These are phyloP conservation scores for Tephrocybe sp. DNA, from an alignment of 768 basidiomycete species.

Conservation along the genomic window DNA sequence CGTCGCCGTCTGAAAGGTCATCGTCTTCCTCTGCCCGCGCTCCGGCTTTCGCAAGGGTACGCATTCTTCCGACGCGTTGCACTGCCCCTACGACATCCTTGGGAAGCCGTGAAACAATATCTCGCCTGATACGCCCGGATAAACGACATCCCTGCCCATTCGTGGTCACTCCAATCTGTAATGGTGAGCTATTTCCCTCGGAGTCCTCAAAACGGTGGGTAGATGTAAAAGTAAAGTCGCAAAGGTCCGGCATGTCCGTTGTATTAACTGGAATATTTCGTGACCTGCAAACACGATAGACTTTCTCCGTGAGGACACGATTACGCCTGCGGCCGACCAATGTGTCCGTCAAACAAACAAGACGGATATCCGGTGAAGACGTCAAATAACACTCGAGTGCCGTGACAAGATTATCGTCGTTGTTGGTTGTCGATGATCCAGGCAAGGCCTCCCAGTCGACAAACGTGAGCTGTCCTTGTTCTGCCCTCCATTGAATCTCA, in stretches of 20 bases:
- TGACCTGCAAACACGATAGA: slow-evolving; percentile 52
- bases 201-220: slow-evolving; percentile 75
- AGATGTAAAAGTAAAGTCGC: slow-evolving; percentile 87
- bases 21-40: slow-evolving; percentile 7
- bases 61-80: slow-evolving; percentile 65
- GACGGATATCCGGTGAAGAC: slow-evolving; percentile 24
- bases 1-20: slow-evolving; percentile 16
- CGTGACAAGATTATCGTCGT: slow-evolving; percentile 36
- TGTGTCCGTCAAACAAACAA: slow-evolving; percentile 86
- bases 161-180: slow-evolving; percentile 84
- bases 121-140: slow-evolving; percentile 73
- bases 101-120: slow-evolving; percentile 76
- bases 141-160: slow-evolving; percentile 91
- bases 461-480: slow-evolving; percentile 52
- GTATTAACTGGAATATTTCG: slow-evolving; percentile 77
- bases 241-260: slow-evolving; percentile 80
- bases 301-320: slow-evolving; percentile 49
- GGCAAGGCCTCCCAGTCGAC: slow-evolving; percentile 52
- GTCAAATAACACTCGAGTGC: slow-evolving; percentile 49
- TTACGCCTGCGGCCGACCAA: slow-evolving; percentile 45
- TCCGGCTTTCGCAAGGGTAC: slow-evolving; percentile 42
- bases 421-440: slow-evolving; percentile 25
- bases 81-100: slow-evolving; percentile 74
- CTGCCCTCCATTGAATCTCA: slow-evolving; percentile 66
- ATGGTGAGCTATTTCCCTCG: slow-evolving; percentile 39